These are phyloP conservation scores for Blastomyces percursus DNA, from an alignment of 2,329 filamentous ascomycete species.

Conservation along the genomic window DNA sequence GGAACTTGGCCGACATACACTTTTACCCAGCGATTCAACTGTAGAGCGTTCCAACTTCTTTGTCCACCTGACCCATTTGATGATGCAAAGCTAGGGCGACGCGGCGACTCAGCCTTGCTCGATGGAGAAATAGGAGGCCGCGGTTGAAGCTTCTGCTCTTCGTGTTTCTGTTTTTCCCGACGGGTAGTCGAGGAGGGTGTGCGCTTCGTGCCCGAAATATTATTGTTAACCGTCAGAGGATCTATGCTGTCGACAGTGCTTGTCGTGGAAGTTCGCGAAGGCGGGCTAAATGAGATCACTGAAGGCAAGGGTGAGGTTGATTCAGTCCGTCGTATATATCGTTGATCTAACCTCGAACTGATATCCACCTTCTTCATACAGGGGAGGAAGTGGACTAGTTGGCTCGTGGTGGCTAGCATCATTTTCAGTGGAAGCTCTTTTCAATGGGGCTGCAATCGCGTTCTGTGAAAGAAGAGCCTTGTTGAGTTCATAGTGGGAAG, in stretches of 20 bases:
- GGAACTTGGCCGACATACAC: not conserved
- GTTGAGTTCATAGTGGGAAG: conserved; percentile 2
- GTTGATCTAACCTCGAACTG: not conserved
- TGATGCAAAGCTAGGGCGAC: not conserved
- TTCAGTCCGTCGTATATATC: not conserved
- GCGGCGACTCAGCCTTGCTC: not conserved
- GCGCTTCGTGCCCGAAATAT: not conserved
- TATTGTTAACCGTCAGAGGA: not conserved
- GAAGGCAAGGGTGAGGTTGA: not conserved
- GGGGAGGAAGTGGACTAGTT: not conserved
- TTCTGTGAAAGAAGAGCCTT: not conserved
- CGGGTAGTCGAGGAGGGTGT: not conserved
- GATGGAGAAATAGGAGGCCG: not conserved
- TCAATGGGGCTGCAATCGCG: not conserved
- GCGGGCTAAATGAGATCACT: not conserved
- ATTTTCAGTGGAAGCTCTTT: not conserved
- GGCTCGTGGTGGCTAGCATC: not conserved
- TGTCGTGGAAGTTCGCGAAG: not conserved
- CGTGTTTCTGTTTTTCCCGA: not conserved
- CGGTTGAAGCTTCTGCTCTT: not conserved
- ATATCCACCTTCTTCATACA: not conserved
- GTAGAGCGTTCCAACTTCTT: not conserved
- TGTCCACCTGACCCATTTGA: not conserved
- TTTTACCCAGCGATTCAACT: not conserved
- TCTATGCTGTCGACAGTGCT: not conserved